Evolutionary conservation across 371 early-diverging fungal genomes (phyloP).

Genomic region (Mortierella sp.): DNA sequence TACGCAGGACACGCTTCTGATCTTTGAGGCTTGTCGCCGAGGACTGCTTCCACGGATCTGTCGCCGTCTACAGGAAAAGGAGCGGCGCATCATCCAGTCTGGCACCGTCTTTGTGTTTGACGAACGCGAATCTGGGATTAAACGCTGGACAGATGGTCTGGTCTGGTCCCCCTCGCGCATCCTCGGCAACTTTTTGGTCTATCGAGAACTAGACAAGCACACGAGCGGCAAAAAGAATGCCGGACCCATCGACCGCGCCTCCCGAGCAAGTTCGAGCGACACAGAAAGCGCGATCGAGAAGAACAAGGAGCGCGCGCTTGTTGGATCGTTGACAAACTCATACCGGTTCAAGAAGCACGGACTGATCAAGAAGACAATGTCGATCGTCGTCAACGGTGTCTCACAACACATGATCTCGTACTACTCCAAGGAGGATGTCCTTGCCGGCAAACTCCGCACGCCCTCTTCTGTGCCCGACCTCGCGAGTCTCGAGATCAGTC

Average conservation of each 20-base stretch:
- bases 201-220: constrained; percentile 78
- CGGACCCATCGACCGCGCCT: constrained; percentile 34
- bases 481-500: constrained; percentile 59
- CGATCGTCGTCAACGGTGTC: constrained; percentile 78
- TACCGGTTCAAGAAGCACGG: constrained; percentile 81
- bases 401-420: constrained; percentile 88
- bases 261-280: constrained; percentile 43
- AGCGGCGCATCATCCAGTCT: constrained; percentile 74
- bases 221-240: constrained; percentile 52
- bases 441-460: constrained; percentile 60
- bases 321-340: constrained; percentile 70
- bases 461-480: constrained; percentile 64
- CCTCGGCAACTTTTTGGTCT: constrained; percentile 81
- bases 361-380: constrained; percentile 87
- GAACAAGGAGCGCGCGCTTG: constrained; percentile 66
- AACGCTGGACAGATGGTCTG: constrained; percentile 91
- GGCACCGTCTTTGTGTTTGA: constrained; percentile 85
- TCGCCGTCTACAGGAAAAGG: constrained; percentile 77
- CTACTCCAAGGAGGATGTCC: constrained; percentile 81
- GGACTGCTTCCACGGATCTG: constrained; percentile 72
- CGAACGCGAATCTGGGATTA: constrained; percentile 86
- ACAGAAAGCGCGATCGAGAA: constrained; percentile 57
- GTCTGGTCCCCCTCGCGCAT: constrained; percentile 89
- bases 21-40: constrained; percentile 82
- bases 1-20: constrained; percentile 78